Base-by-base conservation (phyloP, 2,329 filamentous ascomycete genomes). In the Aspergillus chevalieri region DNA sequence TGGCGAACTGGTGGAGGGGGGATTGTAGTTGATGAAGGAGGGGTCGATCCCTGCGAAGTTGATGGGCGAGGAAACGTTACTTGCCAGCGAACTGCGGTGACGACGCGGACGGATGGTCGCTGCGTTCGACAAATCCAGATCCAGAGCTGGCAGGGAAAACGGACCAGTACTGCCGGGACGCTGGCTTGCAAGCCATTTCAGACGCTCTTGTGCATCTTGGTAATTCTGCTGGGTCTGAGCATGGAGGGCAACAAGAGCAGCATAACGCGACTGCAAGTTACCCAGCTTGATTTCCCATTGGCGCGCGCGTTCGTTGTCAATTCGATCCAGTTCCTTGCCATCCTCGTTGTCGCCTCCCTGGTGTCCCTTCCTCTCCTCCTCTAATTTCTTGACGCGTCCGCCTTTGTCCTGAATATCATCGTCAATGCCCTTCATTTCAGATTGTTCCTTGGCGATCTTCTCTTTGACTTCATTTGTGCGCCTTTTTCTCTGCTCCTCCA, bases 321-420 rank as follows among this genome's bases (percentile, higher is more conserved):
- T 73, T 46, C 74, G 70, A 50, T 73, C 72, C 60, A 78, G 70
- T 48, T 78, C 73, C 49, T 72, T 72, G 44, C 75, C 74, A 57
- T 80, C 74, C 43, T 78, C 74, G 21, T 66, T 76, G 47, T 75
- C 73, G 19, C 68, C 70, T n/a, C 68, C 69, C 15, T 75, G 72
- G 34, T 72, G 62, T 34, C 73, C 73, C 59, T 80, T 76, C 52
- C 77, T 67, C 62, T 82, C 77, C 50, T 81, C 78, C 60, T 85
- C 81, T 6, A 85, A 68, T 34, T 76, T 73, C 67, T 84, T 83
- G 65, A 84, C 79, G 44, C 81, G 76, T 3, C 73, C 74, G 21
- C 79, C 80, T 56, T 79, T 83, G 54, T 82, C 76, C 52, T 78
- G 78, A 44, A 84, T 79, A 47, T 80, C 78, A 39, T 85, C 82